phyloP scores from a whole-genome alignment of 2,329 filamentous ascomycete genomes.

The Pyrenochaeta sp. region DNA sequence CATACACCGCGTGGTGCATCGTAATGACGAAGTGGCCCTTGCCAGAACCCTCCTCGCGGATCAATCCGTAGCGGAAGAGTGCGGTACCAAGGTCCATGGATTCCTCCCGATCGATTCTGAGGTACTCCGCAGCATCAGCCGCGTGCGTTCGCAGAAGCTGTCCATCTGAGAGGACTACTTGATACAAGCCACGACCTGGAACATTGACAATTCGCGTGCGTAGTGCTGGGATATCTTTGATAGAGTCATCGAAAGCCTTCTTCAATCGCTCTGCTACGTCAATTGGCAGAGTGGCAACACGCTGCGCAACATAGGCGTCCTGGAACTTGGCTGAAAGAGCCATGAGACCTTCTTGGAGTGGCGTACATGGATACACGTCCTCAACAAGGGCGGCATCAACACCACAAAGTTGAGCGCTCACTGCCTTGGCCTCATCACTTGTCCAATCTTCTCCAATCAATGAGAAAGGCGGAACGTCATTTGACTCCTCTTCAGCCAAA shows the following conservation, averaged over 20 bases:
- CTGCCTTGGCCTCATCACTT: constrained; percentile 41
- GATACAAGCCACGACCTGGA: constrained; percentile 45
- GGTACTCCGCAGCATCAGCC: constrained; percentile 39
- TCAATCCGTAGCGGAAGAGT: constrained; percentile 49
- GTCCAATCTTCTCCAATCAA: constrained; percentile 34
- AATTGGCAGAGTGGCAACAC: constrained; percentile 41
- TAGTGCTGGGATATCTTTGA: constrained; percentile 43
- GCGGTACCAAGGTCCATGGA: constrained; percentile 50
- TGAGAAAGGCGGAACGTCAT: constrained; percentile 43
- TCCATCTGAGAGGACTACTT: constrained; percentile 47
- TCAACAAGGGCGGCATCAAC: constrained; percentile 36
- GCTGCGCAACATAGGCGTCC: constrained; percentile 50
- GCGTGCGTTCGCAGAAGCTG: constrained; percentile 39
- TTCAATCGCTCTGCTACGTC: constrained; percentile 43
- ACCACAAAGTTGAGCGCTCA: constrained; percentile 48
- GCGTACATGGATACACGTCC: constrained; percentile 53
- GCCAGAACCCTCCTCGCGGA: constrained; percentile 28
- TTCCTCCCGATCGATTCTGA: constrained; percentile 42
- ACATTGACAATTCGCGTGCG: constrained; percentile 51
- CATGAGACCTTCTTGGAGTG: constrained; percentile 52
- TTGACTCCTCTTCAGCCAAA: constrained; percentile 22
- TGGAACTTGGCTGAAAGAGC: constrained; percentile 47
- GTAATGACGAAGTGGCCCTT: constrained; percentile 56
- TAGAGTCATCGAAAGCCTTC: constrained; percentile 47
- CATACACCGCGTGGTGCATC: constrained; percentile 61